phyloP scores from a whole-genome alignment of 495 filamentous ascomycete species.

The Patellaria atrata region DNA sequence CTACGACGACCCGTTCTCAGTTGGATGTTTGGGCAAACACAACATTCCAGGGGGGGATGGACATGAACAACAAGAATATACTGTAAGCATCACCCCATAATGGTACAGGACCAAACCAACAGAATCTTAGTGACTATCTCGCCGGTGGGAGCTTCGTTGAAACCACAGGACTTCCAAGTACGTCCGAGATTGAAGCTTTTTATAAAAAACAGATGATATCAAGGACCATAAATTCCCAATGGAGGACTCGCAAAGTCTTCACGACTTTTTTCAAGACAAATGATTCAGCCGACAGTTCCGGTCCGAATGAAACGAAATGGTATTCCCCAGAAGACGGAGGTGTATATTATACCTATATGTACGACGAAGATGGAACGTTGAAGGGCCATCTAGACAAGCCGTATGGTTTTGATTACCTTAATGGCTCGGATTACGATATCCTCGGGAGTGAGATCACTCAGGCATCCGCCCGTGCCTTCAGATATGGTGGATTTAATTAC shows the following conservation, averaged over 20 bases:
- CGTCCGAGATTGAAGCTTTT: conserved; percentile 5
- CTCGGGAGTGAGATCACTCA: conserved; percentile 3
- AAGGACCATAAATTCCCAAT: conserved; percentile 5
- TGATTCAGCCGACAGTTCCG: conserved; percentile 1
- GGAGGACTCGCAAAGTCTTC: conserved; percentile 5
- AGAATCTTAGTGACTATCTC: conserved; percentile 3
- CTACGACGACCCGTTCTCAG: neutral
- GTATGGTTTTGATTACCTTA: conserved; percentile 1
- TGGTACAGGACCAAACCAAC: neutral
- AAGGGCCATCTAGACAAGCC: conserved; percentile 4
- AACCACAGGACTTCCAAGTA: conserved; percentile 3
- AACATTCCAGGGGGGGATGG: conserved; percentile 1
- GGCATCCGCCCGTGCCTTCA: conserved; percentile 2
- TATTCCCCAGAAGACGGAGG: conserved; percentile 3
- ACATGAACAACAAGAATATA: conserved; percentile 3
- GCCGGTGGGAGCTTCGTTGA: conserved; percentile 3
- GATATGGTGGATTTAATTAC: conserved; percentile 4
- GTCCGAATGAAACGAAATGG: neutral
- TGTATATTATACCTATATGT: conserved; percentile 6
- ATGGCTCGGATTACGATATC: conserved; percentile 1
- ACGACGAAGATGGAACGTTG: conserved; percentile 1
- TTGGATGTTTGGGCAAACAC: conserved; percentile 1
- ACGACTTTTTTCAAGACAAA: conserved; percentile 2
- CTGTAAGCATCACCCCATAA: neutral
- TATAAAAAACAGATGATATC: conserved; percentile 9